Conservation (phyloP, 2,329 filamentous ascomycete species). For the Escovopsis sp. region DNA sequence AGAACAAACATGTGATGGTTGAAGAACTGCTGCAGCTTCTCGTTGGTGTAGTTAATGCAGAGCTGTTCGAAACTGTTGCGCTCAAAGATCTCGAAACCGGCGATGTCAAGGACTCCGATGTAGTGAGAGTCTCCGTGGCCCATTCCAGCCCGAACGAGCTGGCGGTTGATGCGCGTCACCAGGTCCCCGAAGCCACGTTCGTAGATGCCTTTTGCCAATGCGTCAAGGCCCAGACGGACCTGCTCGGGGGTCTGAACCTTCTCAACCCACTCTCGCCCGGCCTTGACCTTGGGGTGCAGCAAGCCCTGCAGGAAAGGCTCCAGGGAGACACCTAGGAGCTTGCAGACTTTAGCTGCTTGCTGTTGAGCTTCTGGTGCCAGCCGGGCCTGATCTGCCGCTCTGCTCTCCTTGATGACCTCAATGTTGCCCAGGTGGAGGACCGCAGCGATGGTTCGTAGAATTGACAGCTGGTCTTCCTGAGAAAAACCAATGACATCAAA, state of each 20-base stretch:
- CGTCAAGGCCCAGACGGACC: constrained; percentile 78
- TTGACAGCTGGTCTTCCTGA: constrained; percentile 65
- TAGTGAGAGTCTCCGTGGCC: constrained; percentile 83
- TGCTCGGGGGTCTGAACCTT: constrained; percentile 97
- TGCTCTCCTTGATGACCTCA: constrained; percentile 75
- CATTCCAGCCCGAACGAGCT: constrained; percentile 75
- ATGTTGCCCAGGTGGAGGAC: constrained; percentile 92
- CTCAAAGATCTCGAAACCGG: constrained; percentile 97
- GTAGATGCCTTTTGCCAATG: constrained; percentile 92
- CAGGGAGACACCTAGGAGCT: constrained; percentile 66
- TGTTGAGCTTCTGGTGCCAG: constrained; percentile 60
- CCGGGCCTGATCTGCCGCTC: constrained; percentile 79
- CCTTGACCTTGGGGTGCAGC: constrained; percentile 86
- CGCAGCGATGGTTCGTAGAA: constrained; percentile 76
- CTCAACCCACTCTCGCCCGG: constrained; percentile 94
- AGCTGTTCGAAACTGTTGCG: constrained; percentile 97
- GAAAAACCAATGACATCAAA: constrained; percentile 92
- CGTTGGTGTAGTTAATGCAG: constrained; percentile 99
- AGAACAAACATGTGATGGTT: constrained; percentile 99
- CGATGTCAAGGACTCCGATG: constrained; percentile 96
- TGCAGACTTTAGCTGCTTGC: constrained; percentile 66
- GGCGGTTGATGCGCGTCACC: constrained; percentile 79
- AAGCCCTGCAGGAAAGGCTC: constrained; percentile 81
- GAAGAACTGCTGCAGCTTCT: constrained; percentile 98
- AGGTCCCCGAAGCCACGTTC: constrained; percentile 90